Evolutionary conservation across 176 grass and related monocot genomes (phyloP).

Genomic region (Paspalum vaginatum): DNA sequence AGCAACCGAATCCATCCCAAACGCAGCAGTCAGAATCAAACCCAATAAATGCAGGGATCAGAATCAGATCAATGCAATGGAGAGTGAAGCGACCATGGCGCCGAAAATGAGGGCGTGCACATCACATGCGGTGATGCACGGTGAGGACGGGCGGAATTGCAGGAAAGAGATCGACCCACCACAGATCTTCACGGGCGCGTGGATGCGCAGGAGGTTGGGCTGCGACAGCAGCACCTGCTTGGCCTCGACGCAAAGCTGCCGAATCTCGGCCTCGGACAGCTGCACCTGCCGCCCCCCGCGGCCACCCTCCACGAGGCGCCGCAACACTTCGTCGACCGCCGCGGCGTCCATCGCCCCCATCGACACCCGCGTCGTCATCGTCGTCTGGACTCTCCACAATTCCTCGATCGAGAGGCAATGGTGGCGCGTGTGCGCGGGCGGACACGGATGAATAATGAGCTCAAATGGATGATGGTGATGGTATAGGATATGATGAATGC

Average conservation of each 20-base stretch:
- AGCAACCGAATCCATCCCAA: background rate
- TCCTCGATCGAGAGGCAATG: too few species aligned
- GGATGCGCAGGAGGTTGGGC: slow-evolving; percentile 51
- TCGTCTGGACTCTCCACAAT: background rate
- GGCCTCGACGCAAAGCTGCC: slow-evolving; percentile 87
- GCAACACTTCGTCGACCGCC: slow-evolving; percentile 73
- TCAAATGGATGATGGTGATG: too few species aligned
- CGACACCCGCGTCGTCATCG: slow-evolving; percentile 76
- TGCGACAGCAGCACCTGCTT: slow-evolving; percentile 83
- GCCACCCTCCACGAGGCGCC: slow-evolving; percentile 67
- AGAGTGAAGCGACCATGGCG: too few species aligned
- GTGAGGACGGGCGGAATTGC: background rate
- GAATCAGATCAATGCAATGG: background rate
- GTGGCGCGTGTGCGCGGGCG: too few species aligned
- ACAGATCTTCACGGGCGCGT: slow-evolving; percentile 79
- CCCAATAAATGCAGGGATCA: background rate
- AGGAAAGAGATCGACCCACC: slow-evolving; percentile 35
- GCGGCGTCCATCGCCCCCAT: slow-evolving; percentile 66
- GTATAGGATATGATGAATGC: too few species aligned
- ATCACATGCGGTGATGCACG: background rate
- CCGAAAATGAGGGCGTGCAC: background rate
- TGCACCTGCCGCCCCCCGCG: slow-evolving; percentile 70
- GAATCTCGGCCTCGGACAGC: slow-evolving; percentile 93
- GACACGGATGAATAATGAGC: too few species aligned
- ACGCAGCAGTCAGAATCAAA: background rate